These are phyloP conservation scores for Evernia prunastri DNA, from an alignment of 495 filamentous ascomycete species.

Conservation along the genomic window DNA sequence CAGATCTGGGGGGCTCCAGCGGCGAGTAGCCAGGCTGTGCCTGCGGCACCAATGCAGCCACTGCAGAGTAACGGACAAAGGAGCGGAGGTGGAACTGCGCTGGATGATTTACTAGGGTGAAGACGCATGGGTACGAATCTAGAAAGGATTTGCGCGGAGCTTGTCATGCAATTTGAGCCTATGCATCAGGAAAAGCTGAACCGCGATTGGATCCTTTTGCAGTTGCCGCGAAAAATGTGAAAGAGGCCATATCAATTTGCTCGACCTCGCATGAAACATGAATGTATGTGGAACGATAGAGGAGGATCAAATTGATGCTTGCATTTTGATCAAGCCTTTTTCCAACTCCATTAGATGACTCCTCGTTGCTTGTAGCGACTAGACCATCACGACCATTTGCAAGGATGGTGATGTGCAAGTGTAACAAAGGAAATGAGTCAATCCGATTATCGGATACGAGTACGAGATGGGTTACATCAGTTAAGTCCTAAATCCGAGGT, in stretches of 20 bases:
- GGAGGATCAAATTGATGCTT: not conserved
- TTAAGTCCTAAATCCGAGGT: not conserved
- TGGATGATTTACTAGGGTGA: conserved; percentile 64
- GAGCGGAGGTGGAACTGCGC: conserved; percentile 42
- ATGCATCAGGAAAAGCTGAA: not conserved
- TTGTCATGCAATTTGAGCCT: not conserved
- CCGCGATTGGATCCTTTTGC: conserved; percentile 11
- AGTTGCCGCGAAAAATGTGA: not conserved
- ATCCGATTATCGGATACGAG: no score
- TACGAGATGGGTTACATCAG: no score
- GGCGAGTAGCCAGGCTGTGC: conserved; percentile 30
- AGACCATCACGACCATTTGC: no score
- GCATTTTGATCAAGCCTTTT: not conserved
- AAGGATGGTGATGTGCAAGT: no score
- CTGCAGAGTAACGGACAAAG: conserved; percentile 31
- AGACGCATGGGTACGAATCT: not conserved
- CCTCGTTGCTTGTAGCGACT: no score
- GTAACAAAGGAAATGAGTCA: no score
- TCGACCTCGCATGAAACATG: not conserved
- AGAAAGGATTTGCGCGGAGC: not conserved
- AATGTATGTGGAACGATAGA: not conserved
- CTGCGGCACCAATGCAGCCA: conserved; percentile 34
- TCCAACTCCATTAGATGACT: no score
- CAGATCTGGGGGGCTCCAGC: conserved; percentile 82
- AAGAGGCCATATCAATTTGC: not conserved